Evolutionary conservation across 2,329 filamentous ascomycete genomes (phyloP).

Genomic region (Trichoderma breve): DNA sequence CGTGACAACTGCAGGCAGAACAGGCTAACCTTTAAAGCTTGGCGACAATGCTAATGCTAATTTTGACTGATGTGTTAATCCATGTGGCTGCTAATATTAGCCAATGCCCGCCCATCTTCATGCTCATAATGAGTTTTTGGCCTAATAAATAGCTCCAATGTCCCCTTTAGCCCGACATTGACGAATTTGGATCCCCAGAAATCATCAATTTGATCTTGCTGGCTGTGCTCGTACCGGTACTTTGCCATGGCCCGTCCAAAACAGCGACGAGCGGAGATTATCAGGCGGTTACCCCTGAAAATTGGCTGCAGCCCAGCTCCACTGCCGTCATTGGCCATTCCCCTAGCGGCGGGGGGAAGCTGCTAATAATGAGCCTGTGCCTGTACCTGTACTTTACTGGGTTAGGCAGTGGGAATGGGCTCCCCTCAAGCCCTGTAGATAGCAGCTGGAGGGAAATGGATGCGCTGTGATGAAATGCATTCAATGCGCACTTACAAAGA

Average conservation of each 20-base stretch:
- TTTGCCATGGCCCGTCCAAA: not conserved
- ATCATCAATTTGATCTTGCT: not conserved
- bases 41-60: not conserved
- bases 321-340: constrained; percentile 4
- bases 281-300: constrained; percentile 13
- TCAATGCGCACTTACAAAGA: not conserved
- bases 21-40: not conserved
- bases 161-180: not conserved
- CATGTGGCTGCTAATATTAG: not conserved
- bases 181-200: not conserved
- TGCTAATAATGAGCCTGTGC: not conserved
- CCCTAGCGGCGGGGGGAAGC: not conserved
- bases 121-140: not conserved
- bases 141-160: not conserved
- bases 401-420: not conserved
- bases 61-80: not conserved
- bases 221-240: not conserved
- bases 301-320: not conserved
- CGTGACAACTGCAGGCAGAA: not conserved
- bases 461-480: not conserved
- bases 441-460: not conserved
- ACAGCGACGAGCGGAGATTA: constrained; percentile 16
- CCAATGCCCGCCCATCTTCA: not conserved
- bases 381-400: not conserved
- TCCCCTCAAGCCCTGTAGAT: not conserved